Percentiles rank a stretch among this genome's conserved stretches.
Evolutionary conservation across 2,329 filamentous ascomycete species (phyloP).

Genomic region (Stylonectria norvegica): DNA sequence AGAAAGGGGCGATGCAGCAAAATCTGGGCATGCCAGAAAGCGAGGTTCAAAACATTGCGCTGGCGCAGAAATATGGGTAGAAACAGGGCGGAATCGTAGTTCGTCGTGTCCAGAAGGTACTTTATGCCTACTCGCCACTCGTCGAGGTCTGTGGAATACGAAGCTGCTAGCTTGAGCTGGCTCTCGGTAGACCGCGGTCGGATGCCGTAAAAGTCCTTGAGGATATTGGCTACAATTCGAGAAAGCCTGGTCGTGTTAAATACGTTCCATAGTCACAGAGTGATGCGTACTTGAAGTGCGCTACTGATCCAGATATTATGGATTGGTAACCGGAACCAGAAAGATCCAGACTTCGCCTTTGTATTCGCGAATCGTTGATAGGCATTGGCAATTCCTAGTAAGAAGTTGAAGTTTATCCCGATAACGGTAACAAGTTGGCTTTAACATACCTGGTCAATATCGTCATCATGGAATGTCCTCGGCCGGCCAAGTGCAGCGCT

Average conservation of each 20-base stretch:
- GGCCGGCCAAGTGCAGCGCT: slow-evolving; percentile 61
- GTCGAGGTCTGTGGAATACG: slow-evolving; percentile 29
- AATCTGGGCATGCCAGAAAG: slow-evolving; percentile 43
- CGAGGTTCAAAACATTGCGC: slow-evolving; percentile 38
- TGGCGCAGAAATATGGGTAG: slow-evolving; percentile 40
- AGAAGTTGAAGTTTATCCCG: no score
- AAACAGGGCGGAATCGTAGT: slow-evolving; percentile 30
- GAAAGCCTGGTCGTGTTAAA: slow-evolving; percentile 23
- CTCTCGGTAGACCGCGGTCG: slow-evolving; percentile 24
- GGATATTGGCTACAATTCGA: slow-evolving; percentile 32
- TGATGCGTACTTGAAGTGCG: slow-evolving; percentile 35
- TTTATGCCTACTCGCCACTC: slow-evolving; percentile 34
- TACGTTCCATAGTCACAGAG: background rate
- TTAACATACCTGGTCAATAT: slow-evolving; percentile 66
- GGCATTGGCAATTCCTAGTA: slow-evolving; percentile 51
- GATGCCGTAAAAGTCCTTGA: slow-evolving; percentile 35
- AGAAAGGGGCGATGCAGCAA: slow-evolving; percentile 38
- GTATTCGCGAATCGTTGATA: slow-evolving; percentile 54
- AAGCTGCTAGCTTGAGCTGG: slow-evolving; percentile 27
- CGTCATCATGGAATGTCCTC: slow-evolving; percentile 59
- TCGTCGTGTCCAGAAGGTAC: slow-evolving; percentile 38
- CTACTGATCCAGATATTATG: slow-evolving; percentile 31
- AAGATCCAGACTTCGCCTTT: no score
- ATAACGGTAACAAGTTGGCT: no score
- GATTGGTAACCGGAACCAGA: slow-evolving; percentile 10